Evolutionary conservation across 2,329 filamentous ascomycete species (phyloP), one percentile per base, ranked within the genome.

Genomic region (Rutstroemia sp.): DNA sequence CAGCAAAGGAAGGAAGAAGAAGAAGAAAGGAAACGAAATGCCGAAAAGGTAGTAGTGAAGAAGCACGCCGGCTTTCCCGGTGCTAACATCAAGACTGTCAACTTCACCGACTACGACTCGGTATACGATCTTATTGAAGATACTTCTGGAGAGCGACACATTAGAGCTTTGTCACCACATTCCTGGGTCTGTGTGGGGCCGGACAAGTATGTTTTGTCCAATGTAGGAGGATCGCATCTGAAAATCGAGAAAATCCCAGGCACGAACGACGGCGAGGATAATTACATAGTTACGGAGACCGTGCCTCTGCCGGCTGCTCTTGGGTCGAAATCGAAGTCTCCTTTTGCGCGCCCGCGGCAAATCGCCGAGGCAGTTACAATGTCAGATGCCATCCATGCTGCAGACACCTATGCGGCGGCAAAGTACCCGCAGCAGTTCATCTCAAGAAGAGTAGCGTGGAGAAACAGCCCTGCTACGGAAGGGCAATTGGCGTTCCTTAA

Each of bases 111-210:
- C 64, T 99, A 97, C 70, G 87, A 88, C 57, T 92, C 87, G 2
- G 85, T 99, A n/a, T 86, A 91, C 62, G 94, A 97, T 66, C 79
- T 99, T 14, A 86, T 99, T 38, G 80, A 86, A 46, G 92, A 97
- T 69, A 86, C 85, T 0, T 87, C 85, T 2, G 83, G 82, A 27
- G 92, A 97, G 66, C 78, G 78, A 46, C 86, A 92, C 66, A 91
- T 97, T 59, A 83, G 90, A 46, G 75, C 79, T 16, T 75, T 95
- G 19, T 96, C 90, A 68, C 77, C 77, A 14, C 76, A 88, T 67
- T 79, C 90, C 0, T 99, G 94, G 94, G 90, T 97, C 1, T 83
- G 87, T 63, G 80, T 92, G 38, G 83, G 79, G n/a, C 74, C 78
- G 1, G 75, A 85, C 49, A 82, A 80, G 58, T 95, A 88, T 70